A percentile compares a stretch with the other conserved stretches of the same genome.
These are phyloP conservation scores for Perkinsus olseni DNA, from an alignment of 169 alveolate genomes.

Conservation along the genomic window DNA sequence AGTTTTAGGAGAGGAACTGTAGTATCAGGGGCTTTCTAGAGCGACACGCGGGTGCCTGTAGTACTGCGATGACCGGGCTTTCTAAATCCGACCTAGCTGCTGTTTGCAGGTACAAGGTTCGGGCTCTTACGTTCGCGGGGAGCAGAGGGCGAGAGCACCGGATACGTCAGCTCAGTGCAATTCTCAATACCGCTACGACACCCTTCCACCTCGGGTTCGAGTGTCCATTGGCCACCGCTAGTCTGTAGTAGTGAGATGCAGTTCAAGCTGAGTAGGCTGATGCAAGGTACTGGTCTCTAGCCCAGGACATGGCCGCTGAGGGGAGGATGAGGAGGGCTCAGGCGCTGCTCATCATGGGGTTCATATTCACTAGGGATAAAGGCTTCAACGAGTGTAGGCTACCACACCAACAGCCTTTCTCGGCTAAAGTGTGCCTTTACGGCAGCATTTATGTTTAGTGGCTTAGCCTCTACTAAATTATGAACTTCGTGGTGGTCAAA, in stretches of 20 bases:
- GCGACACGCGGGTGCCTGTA: not conserved
- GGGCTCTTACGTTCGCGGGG: not conserved
- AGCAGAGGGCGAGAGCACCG: not conserved
- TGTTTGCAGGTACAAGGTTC: not conserved
- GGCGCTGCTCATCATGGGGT: not conserved
- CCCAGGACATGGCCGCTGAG: not conserved
- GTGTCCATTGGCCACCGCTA: not conserved
- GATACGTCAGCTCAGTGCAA: not conserved
- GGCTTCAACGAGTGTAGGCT: slow-evolving; percentile 5
- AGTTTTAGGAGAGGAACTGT: not conserved
- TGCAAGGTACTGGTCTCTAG: not conserved
- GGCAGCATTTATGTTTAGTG: no score
- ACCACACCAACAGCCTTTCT: no score
- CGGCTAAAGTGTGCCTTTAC: no score
- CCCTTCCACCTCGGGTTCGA: not conserved
- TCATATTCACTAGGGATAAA: not conserved
- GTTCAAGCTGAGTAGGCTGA: not conserved
- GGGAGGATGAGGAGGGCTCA: not conserved
- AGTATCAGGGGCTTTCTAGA: not conserved
- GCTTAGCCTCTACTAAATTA: no score
- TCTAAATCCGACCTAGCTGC: no score
- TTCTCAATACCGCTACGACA: not conserved
- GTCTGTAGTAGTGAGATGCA: not conserved
- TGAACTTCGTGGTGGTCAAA: no score
- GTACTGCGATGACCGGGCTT: no score